Conservation (phyloP, 441 rosid species). For the Aquilaria agallochum region DNA sequence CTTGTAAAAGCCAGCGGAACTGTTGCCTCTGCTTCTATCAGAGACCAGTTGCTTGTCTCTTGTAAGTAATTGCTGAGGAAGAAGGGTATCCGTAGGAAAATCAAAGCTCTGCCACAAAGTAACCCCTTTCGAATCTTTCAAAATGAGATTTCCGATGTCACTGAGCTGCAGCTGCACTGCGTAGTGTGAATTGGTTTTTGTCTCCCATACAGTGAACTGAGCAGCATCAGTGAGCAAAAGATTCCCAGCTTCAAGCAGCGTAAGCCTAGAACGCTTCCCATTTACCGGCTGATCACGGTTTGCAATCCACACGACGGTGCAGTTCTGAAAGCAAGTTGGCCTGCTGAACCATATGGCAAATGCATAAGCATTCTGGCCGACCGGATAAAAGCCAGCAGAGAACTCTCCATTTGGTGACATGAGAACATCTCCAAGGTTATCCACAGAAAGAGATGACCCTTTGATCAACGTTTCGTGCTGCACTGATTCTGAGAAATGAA, state of each 20-base stretch:
- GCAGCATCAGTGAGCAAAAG: slow-evolving; percentile 7
- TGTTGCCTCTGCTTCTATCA: slow-evolving; percentile 5
- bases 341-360: slow-evolving; percentile 9
- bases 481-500: too few relatives aligned
- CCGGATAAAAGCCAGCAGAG: slow-evolving; percentile 10
- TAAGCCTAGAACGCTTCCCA: slow-evolving; percentile 11
- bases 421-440: slow-evolving; percentile 1
- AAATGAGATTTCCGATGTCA: slow-evolving; percentile 14
- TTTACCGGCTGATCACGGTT: slow-evolving; percentile 16
- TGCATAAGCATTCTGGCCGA: slow-evolving; percentile 8
- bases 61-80: slow-evolving; percentile 12
- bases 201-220: slow-evolving; percentile 4
- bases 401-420: slow-evolving; percentile 1
- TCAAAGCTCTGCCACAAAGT: slow-evolving; percentile 20
- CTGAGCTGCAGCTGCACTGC: background rate
- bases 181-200: background rate
- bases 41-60: slow-evolving; percentile 12
- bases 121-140: background rate
- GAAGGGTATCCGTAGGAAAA: slow-evolving; percentile 21
- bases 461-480: background rate
- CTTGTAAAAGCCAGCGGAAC: slow-evolving; percentile 15
- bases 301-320: slow-evolving; percentile 20
- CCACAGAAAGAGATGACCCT: slow-evolving; percentile 1
- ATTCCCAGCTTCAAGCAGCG: slow-evolving; percentile 1
- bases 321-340: background rate